Conservation (phyloP, 768 basidiomycete species). For the Kwoniella pini region DNA sequence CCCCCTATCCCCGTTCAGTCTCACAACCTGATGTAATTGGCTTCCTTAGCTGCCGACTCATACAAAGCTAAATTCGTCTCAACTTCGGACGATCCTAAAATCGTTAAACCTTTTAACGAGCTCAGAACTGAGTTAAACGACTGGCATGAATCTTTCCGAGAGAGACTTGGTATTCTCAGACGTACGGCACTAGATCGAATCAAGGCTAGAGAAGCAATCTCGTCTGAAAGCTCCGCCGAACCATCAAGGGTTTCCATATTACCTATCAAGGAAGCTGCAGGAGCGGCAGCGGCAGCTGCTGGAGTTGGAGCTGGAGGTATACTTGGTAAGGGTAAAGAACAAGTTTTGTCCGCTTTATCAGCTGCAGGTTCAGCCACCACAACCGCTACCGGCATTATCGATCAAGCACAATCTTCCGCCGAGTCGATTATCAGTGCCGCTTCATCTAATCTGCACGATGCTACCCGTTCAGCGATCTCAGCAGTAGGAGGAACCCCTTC, state of each 20-base stretch:
- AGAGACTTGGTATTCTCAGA: slow-evolving; percentile 34
- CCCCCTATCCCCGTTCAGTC: not conserved
- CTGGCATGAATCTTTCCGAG: slow-evolving; percentile 39
- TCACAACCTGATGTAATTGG: not conserved
- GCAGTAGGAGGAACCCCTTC: slow-evolving; percentile 44
- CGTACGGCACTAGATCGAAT: slow-evolving; percentile 40
- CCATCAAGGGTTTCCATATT: slow-evolving; percentile 32
- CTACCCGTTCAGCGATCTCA: slow-evolving; percentile 37
- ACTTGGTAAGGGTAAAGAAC: slow-evolving; percentile 50
- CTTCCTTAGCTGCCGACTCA: slow-evolving; percentile 11
- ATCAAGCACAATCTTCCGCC: slow-evolving; percentile 23
- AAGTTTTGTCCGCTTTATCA: slow-evolving; percentile 45
- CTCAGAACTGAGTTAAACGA: slow-evolving; percentile 44
- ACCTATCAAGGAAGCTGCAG: slow-evolving; percentile 36
- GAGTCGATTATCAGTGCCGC: slow-evolving; percentile 26
- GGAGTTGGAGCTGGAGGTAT: slow-evolving; percentile 29
- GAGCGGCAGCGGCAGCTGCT: slow-evolving; percentile 27
- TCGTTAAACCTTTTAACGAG: slow-evolving; percentile 25
- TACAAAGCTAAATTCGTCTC: slow-evolving; percentile 23
- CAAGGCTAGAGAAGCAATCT: slow-evolving; percentile 37
- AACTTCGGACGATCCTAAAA: slow-evolving; percentile 3
- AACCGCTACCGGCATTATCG: slow-evolving; percentile 22
- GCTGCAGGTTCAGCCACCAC: slow-evolving; percentile 17
- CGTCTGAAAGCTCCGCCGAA: slow-evolving; percentile 7
- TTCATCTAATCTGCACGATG: slow-evolving; percentile 28